A percentile compares a stretch with the other conserved stretches of the same genome.
Conservation (phyloP, 2,329 filamentous ascomycete genomes). For the Cryphonectria radicalis region DNA sequence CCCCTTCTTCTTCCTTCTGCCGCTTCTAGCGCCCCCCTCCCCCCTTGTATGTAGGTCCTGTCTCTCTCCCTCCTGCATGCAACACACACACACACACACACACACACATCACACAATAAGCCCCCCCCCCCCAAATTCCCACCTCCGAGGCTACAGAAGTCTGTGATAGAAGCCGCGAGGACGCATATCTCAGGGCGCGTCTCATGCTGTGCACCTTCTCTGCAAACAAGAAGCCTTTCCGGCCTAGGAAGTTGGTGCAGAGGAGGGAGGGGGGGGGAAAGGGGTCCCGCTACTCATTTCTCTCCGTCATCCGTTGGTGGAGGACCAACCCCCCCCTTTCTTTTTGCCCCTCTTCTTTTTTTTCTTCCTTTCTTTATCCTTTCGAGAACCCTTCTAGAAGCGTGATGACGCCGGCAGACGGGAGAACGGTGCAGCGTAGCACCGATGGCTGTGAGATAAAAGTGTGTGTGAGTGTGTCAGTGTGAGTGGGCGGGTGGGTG, state of each 20-base stretch:
- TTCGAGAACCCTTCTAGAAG: constrained; percentile 18
- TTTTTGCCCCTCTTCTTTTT: too few species aligned
- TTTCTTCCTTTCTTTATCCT: background rate
- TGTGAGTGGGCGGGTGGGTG: background rate
- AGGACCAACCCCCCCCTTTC: background rate
- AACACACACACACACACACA: background rate
- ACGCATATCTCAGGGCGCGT: constrained; percentile 2
- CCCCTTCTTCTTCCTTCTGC: background rate
- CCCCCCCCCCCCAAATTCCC: too few species aligned
- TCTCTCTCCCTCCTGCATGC: background rate
- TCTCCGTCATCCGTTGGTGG: background rate
- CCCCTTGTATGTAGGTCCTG: background rate
- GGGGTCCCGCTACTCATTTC: background rate
- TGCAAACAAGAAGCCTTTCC: constrained; percentile 9
- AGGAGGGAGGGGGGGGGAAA: background rate
- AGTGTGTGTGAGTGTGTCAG: background rate
- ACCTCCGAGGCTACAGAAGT: constrained; percentile 10
- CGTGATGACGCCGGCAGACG: constrained; percentile 15
- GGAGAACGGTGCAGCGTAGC: constrained; percentile 22
- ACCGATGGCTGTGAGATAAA: constrained; percentile 12
- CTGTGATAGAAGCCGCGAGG: constrained; percentile 18
- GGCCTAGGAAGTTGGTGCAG: constrained; percentile 20
- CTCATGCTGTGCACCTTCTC: background rate
- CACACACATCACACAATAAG: background rate
- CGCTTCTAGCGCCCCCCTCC: background rate